Conservation (phyloP, 2,329 filamentous ascomycete genomes). For the Cladophialophora exuberans region DNA sequence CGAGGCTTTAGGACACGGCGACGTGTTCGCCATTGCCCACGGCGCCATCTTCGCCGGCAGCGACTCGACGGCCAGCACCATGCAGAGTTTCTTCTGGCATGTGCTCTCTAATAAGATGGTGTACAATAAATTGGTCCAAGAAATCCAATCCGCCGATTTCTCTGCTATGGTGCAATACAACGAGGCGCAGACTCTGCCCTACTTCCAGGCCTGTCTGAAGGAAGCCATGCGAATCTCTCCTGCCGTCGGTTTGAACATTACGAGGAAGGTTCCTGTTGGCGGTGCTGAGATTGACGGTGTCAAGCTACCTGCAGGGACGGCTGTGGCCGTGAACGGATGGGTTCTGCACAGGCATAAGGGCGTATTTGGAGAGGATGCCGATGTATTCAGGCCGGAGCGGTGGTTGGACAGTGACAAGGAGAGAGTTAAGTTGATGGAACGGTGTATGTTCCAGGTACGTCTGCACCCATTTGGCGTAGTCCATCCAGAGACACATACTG, state of each 20-base stretch:
- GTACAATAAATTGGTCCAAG: constrained; percentile 52
- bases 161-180: constrained; percentile 31
- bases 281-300: constrained; percentile 28
- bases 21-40: constrained; percentile 61
- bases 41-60: constrained; percentile 58
- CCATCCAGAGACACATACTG: not conserved
- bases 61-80: constrained; percentile 63
- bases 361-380: constrained; percentile 46
- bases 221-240: constrained; percentile 34
- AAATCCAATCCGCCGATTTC: constrained; percentile 38
- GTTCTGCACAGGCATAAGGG: constrained; percentile 46
- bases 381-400: constrained; percentile 48
- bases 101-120: constrained; percentile 50
- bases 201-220: constrained; percentile 32
- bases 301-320: constrained; percentile 26
- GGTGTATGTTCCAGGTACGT: constrained; percentile 60
- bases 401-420: constrained; percentile 43
- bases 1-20: constrained; percentile 52
- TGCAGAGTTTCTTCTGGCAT: constrained; percentile 61
- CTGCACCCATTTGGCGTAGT: not conserved
- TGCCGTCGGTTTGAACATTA: constrained; percentile 35
- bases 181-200: constrained; percentile 29
- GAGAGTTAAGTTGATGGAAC: constrained; percentile 53
- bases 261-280: constrained; percentile 32
- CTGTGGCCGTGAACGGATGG: constrained; percentile 39